These are phyloP conservation scores for Closterium sp. DNA, from an alignment of 139 green algal genomes.

Conservation along the genomic window DNA sequence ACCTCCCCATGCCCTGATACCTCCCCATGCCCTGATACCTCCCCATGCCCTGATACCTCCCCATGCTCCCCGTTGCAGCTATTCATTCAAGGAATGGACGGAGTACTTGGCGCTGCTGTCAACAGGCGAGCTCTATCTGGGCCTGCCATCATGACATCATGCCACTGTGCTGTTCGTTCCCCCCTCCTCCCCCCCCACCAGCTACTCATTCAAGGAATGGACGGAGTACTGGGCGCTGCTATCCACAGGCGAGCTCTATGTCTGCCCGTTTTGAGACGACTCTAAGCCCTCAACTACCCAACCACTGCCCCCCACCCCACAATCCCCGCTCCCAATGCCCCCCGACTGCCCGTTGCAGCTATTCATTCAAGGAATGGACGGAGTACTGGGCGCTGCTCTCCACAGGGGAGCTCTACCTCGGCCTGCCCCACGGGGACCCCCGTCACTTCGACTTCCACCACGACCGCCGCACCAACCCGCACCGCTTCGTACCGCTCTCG, in stretches of 20 bases:
- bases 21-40: too few species aligned
- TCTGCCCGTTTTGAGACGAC: too few species aligned
- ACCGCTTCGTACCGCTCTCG: conserved; percentile 20
- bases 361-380: conserved; percentile 27
- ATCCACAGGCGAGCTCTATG: conserved; percentile 15
- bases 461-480: conserved; percentile 10
- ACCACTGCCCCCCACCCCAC: background rate
- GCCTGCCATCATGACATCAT: too few species aligned
- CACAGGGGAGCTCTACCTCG: conserved; percentile 22
- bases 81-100: conserved; percentile 23
- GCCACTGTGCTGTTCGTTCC: too few species aligned
- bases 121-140: background rate
- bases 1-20: too few species aligned
- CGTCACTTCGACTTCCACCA: conserved; percentile 11
- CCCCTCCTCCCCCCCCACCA: too few species aligned
- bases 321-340: too few species aligned
- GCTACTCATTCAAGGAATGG: conserved; percentile 31
- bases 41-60: too few species aligned
- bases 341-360: background rate
- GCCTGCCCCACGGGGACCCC: conserved; percentile 9
- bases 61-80: background rate
- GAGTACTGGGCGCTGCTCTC: conserved; percentile 28
- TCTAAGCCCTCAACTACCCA: too few species aligned
- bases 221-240: conserved; percentile 32
- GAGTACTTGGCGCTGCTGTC: conserved; percentile 10